A percentile compares a stretch with the other conserved stretches of the same genome.
Evolutionary conservation across 805 yeast genomes (phyloP).

Genomic region (Candida arabinofermentans): DNA sequence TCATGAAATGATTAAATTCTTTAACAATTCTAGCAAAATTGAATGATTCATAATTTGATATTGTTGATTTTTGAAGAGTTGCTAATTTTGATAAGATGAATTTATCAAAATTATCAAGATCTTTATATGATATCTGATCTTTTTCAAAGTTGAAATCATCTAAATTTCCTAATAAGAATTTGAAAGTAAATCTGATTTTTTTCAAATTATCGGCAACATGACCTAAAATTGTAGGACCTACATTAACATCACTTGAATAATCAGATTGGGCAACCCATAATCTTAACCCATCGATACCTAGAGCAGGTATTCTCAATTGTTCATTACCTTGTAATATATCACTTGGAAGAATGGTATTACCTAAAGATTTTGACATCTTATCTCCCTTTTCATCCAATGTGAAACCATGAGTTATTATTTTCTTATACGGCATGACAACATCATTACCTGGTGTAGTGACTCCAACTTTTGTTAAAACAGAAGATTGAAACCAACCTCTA

Average conservation of each 20-base stretch:
- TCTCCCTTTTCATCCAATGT: slow-evolving; percentile 78
- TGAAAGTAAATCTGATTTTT: slow-evolving; percentile 78
- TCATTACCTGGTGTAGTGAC: slow-evolving; percentile 23
- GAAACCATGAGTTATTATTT: slow-evolving; percentile 90
- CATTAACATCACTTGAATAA: slow-evolving; percentile 73
- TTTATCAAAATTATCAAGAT: slow-evolving; percentile 50
- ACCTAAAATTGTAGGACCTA: slow-evolving; percentile 66
- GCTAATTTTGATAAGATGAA: slow-evolving; percentile 55
- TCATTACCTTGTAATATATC: slow-evolving; percentile 61
- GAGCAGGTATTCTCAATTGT: slow-evolving; percentile 46
- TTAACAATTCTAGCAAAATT: slow-evolving; percentile 71
- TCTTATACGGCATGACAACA: slow-evolving; percentile 54
- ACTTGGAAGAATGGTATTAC: slow-evolving; percentile 71
- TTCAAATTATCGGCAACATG: slow-evolving; percentile 79
- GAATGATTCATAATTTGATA: slow-evolving; percentile 46
- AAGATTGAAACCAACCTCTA: slow-evolving; percentile 98
- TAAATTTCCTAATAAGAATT: slow-evolving; percentile 77
- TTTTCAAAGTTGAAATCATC: slow-evolving; percentile 26
- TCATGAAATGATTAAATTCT: slow-evolving; percentile 66
- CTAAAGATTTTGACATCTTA: slow-evolving; percentile 93
- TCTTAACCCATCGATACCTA: slow-evolving; percentile 90
- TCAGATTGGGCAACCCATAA: slow-evolving; percentile 88
- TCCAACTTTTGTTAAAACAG: slow-evolving; percentile 74
- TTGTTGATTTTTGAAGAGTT: slow-evolving; percentile 39
- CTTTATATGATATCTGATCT: slow-evolving; percentile 34